Percentiles rank a stretch among this genome's conserved stretches.
Conservation (phyloP, 2,329 filamentous ascomycete genomes). For the Scedosporium boydii region DNA sequence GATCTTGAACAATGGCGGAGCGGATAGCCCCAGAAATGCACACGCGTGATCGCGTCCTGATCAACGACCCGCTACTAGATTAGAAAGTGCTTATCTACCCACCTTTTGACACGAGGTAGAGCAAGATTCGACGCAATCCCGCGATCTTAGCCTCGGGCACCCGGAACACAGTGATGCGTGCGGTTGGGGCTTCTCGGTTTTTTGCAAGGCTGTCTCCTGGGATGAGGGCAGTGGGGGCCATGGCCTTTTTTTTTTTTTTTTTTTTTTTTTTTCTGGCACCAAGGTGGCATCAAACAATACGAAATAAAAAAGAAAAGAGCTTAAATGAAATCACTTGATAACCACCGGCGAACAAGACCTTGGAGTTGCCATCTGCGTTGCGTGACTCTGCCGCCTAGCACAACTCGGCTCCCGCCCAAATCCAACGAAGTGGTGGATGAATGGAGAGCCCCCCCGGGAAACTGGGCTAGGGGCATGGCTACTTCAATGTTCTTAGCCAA, state of each 20-base stretch:
- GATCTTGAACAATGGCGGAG: background rate
- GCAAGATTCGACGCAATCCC: background rate
- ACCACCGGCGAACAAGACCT: too few species aligned
- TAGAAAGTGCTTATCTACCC: too few species aligned
- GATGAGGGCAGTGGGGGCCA: background rate
- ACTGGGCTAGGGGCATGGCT: background rate
- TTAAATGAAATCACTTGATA: too few species aligned
- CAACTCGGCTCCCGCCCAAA: background rate
- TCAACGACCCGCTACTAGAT: too few species aligned
- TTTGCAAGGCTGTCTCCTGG: background rate
- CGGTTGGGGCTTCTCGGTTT: background rate
- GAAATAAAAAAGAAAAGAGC: too few species aligned
- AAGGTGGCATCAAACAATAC: too few species aligned
- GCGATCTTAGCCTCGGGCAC: background rate
- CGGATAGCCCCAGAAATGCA: background rate
- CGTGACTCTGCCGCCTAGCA: background rate
- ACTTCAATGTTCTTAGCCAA: background rate
- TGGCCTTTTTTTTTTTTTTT: too few species aligned
- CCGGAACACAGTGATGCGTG: background rate
- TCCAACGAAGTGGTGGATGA: background rate
- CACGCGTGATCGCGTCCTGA: background rate
- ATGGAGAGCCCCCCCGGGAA: background rate
- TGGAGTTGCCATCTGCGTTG: too few species aligned
- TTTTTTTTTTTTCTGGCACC: too few species aligned
- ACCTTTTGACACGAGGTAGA: background rate